These are phyloP conservation scores for Tricholoma sp. DNA, from an alignment of 768 basidiomycete species.

Conservation along the genomic window DNA sequence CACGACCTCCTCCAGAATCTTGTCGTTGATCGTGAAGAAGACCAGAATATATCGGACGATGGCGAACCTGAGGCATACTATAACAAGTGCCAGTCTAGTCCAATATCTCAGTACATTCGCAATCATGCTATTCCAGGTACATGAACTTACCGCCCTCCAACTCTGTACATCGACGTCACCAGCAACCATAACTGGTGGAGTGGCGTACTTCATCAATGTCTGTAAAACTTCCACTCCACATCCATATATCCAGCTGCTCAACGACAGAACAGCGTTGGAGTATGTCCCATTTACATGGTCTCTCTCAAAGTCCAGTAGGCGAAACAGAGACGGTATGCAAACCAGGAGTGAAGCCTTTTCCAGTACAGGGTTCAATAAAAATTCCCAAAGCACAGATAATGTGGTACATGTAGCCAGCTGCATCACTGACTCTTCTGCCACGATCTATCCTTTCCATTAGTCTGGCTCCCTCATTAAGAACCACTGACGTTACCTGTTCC, in stretches of 20 bases:
- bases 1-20: neutral
- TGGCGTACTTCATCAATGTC: neutral
- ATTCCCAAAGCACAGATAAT: neutral
- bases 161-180: neutral
- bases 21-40: constrained; percentile 1
- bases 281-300: neutral
- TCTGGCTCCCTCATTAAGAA: neutral
- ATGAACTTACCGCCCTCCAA: neutral
- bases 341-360: neutral
- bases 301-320: neutral
- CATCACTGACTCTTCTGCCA: constrained; percentile 2
- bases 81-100: neutral
- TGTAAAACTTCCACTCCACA: neutral
- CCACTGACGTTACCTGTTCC: neutral
- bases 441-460: neutral
- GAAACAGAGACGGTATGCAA: neutral
- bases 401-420: neutral
- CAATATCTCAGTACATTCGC: neutral
- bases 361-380: neutral
- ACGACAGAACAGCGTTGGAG: neutral
- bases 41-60: neutral
- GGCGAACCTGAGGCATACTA: neutral
- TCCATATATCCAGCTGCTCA: neutral
- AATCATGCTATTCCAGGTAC: too few species aligned
- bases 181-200: neutral